A percentile compares a stretch with the other conserved stretches of the same genome.
These are phyloP conservation scores for Phytopythium montanum DNA, from an alignment of 352 stramenopile species.

Conservation along the genomic window DNA sequence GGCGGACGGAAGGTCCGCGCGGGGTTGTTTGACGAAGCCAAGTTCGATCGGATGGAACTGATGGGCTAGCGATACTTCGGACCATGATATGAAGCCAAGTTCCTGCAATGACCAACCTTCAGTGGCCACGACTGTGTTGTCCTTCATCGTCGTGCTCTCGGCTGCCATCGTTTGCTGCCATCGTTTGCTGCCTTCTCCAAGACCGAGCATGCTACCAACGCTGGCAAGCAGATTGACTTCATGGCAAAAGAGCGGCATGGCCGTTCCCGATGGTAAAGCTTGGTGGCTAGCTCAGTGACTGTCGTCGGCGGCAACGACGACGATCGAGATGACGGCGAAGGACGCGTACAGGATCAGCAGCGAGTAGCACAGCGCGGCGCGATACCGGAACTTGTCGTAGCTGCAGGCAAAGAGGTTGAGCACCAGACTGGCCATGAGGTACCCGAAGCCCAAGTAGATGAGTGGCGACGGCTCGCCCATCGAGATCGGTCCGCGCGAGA, in stretches of 20 bases:
- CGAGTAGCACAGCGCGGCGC: slow-evolving; percentile 51
- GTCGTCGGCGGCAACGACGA: slow-evolving; percentile 32
- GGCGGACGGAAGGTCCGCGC: slow-evolving; percentile 83
- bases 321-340: slow-evolving; percentile 66
- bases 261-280: not conserved
- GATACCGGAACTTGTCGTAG: slow-evolving; percentile 60
- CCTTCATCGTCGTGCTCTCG: too few species aligned
- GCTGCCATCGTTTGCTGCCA: too few species aligned
- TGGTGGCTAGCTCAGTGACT: slow-evolving; percentile 20
- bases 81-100: not conserved
- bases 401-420: slow-evolving; percentile 61
- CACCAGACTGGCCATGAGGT: slow-evolving; percentile 56
- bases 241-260: too few species aligned
- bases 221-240: not conserved
- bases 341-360: slow-evolving; percentile 54
- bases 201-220: too few species aligned
- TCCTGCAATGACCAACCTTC: too few species aligned
- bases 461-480: slow-evolving; percentile 54
- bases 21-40: slow-evolving; percentile 76
- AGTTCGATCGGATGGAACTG: slow-evolving; percentile 67
- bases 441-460: slow-evolving; percentile 66
- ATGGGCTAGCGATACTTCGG: slow-evolving; percentile 20
- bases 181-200: too few species aligned
- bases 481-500: slow-evolving; percentile 44
- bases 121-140: too few species aligned